These are phyloP conservation scores for Knufia fluminis DNA, from an alignment of 2,329 filamentous ascomycete species.

Conservation along the genomic window DNA sequence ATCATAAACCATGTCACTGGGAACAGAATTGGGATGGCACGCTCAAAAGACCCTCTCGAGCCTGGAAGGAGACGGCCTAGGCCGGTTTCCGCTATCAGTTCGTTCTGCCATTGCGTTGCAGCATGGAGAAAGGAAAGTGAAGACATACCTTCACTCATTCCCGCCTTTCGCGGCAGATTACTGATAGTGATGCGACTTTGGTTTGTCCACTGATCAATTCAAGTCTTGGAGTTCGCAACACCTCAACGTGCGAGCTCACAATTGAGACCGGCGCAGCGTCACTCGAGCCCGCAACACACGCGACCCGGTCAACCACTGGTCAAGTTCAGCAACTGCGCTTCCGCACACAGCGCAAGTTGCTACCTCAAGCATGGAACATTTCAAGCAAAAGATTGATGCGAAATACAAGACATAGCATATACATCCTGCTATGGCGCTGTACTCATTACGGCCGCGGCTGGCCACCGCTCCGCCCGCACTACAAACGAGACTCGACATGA, in stretches of 20 bases:
- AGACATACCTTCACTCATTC: not conserved
- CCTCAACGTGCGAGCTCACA: no score
- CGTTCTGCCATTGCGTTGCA: not conserved
- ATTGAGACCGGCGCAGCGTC: no score
- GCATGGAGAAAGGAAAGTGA: not conserved
- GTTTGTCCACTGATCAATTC: not conserved
- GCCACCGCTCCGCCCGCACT: conserved; percentile 43
- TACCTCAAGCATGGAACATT: not conserved
- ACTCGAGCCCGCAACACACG: not conserved
- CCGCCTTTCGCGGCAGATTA: no score
- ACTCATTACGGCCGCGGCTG: conserved; percentile 26
- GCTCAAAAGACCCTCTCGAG: no score
- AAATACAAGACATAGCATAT: not conserved
- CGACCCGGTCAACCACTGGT: not conserved
- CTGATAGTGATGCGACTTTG: not conserved
- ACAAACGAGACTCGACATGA: conserved; percentile 50
- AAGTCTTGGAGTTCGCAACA: not conserved
- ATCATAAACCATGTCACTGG: not conserved
- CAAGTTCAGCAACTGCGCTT: not conserved
- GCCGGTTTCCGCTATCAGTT: not conserved
- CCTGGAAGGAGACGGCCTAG: no score
- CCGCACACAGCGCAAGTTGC: not conserved
- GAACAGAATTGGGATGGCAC: no score
- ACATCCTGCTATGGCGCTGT: not conserved
- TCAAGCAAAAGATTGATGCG: not conserved